phyloP scores from a whole-genome alignment of 2,329 filamentous ascomycete species.

The Aspergillus udagawae region DNA sequence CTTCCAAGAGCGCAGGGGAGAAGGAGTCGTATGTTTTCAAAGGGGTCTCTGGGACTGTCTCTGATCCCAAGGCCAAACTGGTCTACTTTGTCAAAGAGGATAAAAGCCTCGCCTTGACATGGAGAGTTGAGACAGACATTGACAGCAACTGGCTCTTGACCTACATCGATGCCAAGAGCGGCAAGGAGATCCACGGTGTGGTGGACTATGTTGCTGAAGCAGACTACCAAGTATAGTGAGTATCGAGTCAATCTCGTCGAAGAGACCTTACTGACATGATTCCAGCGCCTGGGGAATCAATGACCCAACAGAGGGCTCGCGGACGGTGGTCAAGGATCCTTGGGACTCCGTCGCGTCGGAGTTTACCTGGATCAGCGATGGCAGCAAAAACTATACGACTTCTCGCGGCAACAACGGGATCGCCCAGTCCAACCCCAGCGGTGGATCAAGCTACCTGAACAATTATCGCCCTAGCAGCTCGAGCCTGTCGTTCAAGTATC shows the following conservation, averaged over 20 bases:
- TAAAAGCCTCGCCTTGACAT: constrained; percentile 5
- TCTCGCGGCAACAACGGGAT: constrained; percentile 14
- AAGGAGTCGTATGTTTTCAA: constrained; percentile 7
- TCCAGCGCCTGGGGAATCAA: constrained; percentile 12
- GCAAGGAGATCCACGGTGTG: constrained; percentile 8
- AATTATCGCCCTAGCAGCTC: constrained; percentile 9
- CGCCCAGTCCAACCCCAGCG: constrained; percentile 11
- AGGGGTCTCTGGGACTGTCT: constrained; percentile 7
- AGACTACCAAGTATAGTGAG: constrained; percentile 14
- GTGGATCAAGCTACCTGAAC: constrained; percentile 3
- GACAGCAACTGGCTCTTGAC: constrained; percentile 12
- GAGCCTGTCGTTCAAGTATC: constrained; percentile 7
- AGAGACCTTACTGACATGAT: background rate
- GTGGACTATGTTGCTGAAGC: constrained; percentile 13
- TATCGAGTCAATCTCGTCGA: background rate
- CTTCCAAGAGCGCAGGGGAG: background rate
- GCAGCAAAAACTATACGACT: constrained; percentile 7
- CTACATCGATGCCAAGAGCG: constrained; percentile 9
- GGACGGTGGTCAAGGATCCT: constrained; percentile 6
- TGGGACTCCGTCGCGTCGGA: constrained; percentile 9
- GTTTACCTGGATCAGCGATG: constrained; percentile 14
- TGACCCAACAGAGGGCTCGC: constrained; percentile 11
- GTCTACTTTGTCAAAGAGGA: constrained; percentile 10
- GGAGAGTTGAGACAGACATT: constrained; percentile 12
- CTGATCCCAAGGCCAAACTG: constrained; percentile 10